Percentiles rank a stretch among this genome's conserved stretches.
These are phyloP conservation scores for Xylaria sp. DNA, from an alignment of 2,329 filamentous ascomycete genomes.

Conservation along the genomic window DNA sequence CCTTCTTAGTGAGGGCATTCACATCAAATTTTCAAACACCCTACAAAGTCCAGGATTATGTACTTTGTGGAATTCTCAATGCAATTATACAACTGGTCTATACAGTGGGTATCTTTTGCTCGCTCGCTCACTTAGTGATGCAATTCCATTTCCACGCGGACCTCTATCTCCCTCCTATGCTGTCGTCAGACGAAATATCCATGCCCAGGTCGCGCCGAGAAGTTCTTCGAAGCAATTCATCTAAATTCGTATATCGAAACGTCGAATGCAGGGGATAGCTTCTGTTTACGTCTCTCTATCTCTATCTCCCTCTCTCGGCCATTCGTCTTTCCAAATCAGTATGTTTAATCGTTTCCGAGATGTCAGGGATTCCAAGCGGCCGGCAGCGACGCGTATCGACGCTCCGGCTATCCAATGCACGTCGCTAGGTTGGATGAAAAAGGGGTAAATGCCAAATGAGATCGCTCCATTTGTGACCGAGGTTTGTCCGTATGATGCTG, in stretches of 20 bases:
- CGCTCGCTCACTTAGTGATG: not conserved
- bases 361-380: not conserved
- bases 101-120: conserved; percentile 16
- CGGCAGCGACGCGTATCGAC: not conserved
- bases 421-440: not conserved
- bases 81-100: conserved; percentile 18
- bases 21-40: not conserved
- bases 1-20: not conserved
- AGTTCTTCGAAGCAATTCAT: not conserved
- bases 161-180: not conserved
- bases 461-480: conserved; percentile 32
- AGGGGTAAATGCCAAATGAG: not conserved
- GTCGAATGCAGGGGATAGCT: not conserved
- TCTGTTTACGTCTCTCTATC: no score
- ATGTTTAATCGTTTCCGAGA: not conserved
- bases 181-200: not conserved
- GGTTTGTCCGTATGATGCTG: conserved; percentile 21
- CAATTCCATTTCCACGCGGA: not conserved
- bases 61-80: not conserved
- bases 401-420: not conserved
- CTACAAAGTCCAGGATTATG: not conserved
- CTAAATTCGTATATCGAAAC: not conserved
- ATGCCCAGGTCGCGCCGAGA: not conserved
- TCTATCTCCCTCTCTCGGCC: not conserved
- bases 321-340: not conserved